Percentiles rank a stretch among this genome's conserved stretches.
phyloP scores from a whole-genome alignment of 495 filamentous ascomycete genomes.

The Glonium stellatum region DNA sequence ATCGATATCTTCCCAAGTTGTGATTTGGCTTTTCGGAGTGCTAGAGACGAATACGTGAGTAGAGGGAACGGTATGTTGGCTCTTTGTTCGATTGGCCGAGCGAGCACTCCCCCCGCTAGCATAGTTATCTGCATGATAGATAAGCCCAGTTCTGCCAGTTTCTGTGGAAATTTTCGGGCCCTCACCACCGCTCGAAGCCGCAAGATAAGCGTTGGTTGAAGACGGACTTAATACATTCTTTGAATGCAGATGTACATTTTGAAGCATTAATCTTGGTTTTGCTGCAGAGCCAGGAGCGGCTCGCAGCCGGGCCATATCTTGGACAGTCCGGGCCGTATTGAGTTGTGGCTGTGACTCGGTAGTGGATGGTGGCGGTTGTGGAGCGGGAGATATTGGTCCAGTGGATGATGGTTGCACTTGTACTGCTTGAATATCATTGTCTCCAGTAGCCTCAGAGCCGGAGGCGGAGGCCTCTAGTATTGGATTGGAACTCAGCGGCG shows the following conservation, averaged over 20 bases:
- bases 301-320: constrained; percentile 52
- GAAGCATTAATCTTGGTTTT: constrained; percentile 45
- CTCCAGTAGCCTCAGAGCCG: constrained; percentile 1
- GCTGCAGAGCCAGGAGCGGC: constrained; percentile 47
- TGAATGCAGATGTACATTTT: constrained; percentile 6
- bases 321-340: constrained; percentile 9
- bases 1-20: constrained; percentile 40
- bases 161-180: not conserved
- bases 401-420: not conserved
- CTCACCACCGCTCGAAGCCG: not conserved
- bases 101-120: not conserved
- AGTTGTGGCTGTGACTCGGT: not conserved
- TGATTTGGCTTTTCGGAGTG: not conserved
- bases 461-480: constrained; percentile 5
- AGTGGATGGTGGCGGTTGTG: constrained; percentile 1
- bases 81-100: not conserved
- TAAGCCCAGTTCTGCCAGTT: not conserved
- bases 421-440: constrained; percentile 14
- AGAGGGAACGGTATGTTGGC: not conserved
- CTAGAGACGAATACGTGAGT: not conserved
- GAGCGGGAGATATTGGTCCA: constrained; percentile 7
- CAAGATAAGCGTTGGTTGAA: not conserved
- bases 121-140: not conserved
- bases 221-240: not conserved
- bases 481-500: constrained; percentile 9